Evolutionary conservation across 1,139 yeast species (phyloP), one percentile per base, ranked within the genome.

Genomic region (Yarrowia galli): DNA sequence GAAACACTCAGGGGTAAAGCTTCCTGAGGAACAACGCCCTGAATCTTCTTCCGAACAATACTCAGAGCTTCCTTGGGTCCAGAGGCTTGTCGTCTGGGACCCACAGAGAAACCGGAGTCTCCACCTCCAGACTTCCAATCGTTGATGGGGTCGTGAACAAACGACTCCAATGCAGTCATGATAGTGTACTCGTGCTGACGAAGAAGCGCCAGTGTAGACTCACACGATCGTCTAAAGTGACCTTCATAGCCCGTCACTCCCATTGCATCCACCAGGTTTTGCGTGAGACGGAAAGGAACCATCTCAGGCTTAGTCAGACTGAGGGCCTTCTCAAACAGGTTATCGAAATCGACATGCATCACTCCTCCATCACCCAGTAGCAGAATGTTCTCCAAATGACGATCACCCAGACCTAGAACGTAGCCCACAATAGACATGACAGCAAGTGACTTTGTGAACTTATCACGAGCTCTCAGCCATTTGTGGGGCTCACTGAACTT

Each of bases 371-470:
- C 85, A 72, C 89, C 88, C 74, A 89, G 85, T 64, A 95, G 81
- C 68, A 96, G 79, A 32, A 96, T 86, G 75, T 96, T 96, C 75
- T 96, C 99, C 74, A 97, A 91, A 76, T 96, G 99, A 38, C 99
- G 83, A 77, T 96, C 99, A 23, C 99, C 99, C 65, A 96, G 83
- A 8, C 81, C 84, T 10, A 81, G 71, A 68, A 95, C 87, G 75
- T 91, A 92, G 0, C 99, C 99, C 9, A 95, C 97, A 82, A 96
- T 92, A 0, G 98, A 93, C 99, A 96, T 96, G 0, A 93, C 99
- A 0, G 98, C 98, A 35, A 91, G 81, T 0, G 97, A 88, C 67
- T 97, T 82, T 0, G 91, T 87, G 75, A 86, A 96, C 35, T 83
- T 81, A 64, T 88, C 88, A 69, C 98, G 81, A 1, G 96, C 91